Evolutionary conservation across 2,329 filamentous ascomycete genomes (phyloP).

Genomic region (Emergomyces orientalis): DNA sequence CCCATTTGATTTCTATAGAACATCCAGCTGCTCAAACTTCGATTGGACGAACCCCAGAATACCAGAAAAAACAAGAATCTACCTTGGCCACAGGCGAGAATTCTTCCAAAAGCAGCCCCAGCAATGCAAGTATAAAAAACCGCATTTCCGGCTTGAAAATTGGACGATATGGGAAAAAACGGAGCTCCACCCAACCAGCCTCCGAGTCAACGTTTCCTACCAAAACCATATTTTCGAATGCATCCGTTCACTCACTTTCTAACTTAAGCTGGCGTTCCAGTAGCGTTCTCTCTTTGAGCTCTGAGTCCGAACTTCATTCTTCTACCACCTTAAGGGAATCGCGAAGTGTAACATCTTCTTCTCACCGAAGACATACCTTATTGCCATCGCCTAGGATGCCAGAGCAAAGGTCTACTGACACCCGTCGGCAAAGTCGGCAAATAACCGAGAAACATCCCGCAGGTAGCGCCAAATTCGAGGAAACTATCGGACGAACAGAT

Average conservation of each 20-base stretch:
- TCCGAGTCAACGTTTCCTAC: not conserved
- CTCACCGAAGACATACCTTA: not conserved
- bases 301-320: slow-evolving; percentile 6
- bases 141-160: slow-evolving; percentile 10
- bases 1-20: slow-evolving; percentile 15
- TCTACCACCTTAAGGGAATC: not conserved
- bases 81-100: not conserved
- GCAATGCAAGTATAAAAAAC: slow-evolving; percentile 1
- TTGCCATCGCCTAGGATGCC: not conserved
- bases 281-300: not conserved
- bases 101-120: not conserved
- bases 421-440: not conserved
- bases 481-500: not conserved
- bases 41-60: slow-evolving; percentile 7
- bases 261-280: slow-evolving; percentile 7
- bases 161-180: slow-evolving; percentile 8
- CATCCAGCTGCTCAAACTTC: slow-evolving; percentile 4
- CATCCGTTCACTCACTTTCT: slow-evolving; percentile 7
- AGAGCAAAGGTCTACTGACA: not conserved
- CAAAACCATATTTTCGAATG: slow-evolving; percentile 5
- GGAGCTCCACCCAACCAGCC: slow-evolving; percentile 9
- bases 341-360: not conserved
- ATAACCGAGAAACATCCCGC: not conserved
- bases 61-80: slow-evolving; percentile 10
- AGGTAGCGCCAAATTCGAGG: not conserved